phyloP scores from a whole-genome alignment of 495 filamentous ascomycete species.

The Astrothelium subdiscretum region DNA sequence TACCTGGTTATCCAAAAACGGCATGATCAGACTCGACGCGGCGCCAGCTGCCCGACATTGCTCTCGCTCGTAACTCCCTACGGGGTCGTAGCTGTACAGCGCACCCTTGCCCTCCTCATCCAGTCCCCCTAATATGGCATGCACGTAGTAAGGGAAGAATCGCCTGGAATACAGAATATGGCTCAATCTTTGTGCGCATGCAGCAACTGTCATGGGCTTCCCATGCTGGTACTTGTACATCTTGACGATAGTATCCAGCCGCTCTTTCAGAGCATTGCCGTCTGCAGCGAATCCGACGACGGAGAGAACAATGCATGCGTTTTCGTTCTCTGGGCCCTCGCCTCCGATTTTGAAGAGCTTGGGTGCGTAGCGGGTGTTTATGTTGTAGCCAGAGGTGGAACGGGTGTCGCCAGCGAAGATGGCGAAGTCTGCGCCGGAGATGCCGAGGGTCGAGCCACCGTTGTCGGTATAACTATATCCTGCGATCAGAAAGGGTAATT shows the following conservation, averaged over 20 bases:
- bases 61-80: conserved; percentile 92
- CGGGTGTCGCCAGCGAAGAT: conserved; percentile 96
- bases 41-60: conserved; percentile 90
- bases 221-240: conserved; percentile 96
- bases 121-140: conserved; percentile 82
- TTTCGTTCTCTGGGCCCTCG: conserved; percentile 69
- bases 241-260: conserved; percentile 81
- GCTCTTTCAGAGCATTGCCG: conserved; percentile 78
- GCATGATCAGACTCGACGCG: conserved; percentile 95
- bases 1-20: conserved; percentile 97
- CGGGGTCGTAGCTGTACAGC: conserved; percentile 93
- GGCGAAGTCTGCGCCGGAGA: conserved; percentile 83
- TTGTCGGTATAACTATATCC: conserved; percentile 81
- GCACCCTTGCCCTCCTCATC: conserved; percentile 93
- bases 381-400: conserved; percentile 90
- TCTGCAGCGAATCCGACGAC: conserved; percentile 95
- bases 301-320: conserved; percentile 74
- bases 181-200: conserved; percentile 82
- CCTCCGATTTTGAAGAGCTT: conserved; percentile 97
- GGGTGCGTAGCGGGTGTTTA: conserved; percentile 86
- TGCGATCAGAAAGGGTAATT: conserved; percentile 7
- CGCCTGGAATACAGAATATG: conserved; percentile 94
- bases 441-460: conserved; percentile 90
- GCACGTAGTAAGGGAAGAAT: conserved; percentile 96
- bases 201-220: conserved; percentile 82